Percentiles rank a stretch among this genome's conserved stretches.
Conservation (phyloP, 441 rosid species). For the Gossypium laxum region DNA sequence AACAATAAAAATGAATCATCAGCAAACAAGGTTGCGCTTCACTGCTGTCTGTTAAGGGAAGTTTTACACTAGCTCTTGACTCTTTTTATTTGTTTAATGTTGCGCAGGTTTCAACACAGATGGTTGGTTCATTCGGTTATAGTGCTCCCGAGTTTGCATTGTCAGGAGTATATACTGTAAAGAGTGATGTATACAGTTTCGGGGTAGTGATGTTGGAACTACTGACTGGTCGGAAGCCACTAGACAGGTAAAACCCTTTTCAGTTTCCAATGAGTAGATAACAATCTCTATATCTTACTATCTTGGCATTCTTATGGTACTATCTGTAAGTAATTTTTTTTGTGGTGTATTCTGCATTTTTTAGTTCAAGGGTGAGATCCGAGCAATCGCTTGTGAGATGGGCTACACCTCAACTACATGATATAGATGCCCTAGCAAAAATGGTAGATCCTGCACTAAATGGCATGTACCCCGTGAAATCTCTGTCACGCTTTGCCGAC, state of each 20-base stretch:
- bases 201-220: constrained; percentile 96
- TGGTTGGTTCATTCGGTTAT: constrained; percentile 91
- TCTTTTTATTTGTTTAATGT: neutral
- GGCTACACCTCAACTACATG: constrained; percentile 93
- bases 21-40: neutral
- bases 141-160: constrained; percentile 94
- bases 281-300: neutral
- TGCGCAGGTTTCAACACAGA: constrained; percentile 68
- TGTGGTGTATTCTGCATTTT: neutral
- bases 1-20: neutral
- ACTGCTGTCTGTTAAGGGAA: neutral
- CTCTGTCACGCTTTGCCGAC: constrained; percentile 89
- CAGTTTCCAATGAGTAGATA: neutral
- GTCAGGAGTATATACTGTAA: constrained; percentile 79
- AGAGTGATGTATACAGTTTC: constrained; percentile 91
- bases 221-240: constrained; percentile 87
- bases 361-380: constrained; percentile 66
- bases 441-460: constrained; percentile 90
- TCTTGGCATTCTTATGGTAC: neutral
- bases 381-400: constrained; percentile 96
- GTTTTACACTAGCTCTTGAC: neutral
- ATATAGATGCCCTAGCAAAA: constrained; percentile 84
- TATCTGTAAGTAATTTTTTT: neutral
- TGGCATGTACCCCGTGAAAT: constrained; percentile 94
- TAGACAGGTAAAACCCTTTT: constrained; percentile 57